A percentile compares a stretch with the other conserved stretches of the same genome.
phyloP scores from a whole-genome alignment of 306 rosid species.

The Prunus dulcis region DNA sequence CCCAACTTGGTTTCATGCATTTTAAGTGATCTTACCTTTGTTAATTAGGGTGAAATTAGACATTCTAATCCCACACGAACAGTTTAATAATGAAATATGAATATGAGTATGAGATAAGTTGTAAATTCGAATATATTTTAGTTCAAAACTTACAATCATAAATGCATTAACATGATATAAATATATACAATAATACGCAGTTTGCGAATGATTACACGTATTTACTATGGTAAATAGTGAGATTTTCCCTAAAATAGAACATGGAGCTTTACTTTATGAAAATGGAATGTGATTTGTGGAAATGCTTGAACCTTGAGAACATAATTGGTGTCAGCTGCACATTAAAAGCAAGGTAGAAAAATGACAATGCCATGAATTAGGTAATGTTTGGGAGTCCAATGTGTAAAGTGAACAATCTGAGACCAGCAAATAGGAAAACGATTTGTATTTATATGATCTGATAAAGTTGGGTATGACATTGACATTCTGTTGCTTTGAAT shows the following conservation, averaged over 20 bases:
- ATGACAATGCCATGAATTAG: constrained; percentile 6
- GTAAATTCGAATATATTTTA: not conserved
- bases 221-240: not conserved
- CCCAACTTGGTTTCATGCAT: not conserved
- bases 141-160: not conserved
- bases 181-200: not conserved
- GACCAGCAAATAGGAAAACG: constrained; percentile 8
- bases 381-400: constrained; percentile 4
- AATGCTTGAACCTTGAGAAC: constrained; percentile 26
- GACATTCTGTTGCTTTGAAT: constrained; percentile 31
- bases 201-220: not conserved
- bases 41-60: not conserved
- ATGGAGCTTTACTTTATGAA: constrained; percentile 11
- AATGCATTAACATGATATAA: not conserved
- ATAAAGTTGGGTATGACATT: constrained; percentile 29
- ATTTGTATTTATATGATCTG: constrained; percentile 4
- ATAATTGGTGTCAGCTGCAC: constrained; percentile 38
- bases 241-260: not conserved
- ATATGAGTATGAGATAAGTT: not conserved
- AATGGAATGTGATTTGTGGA: constrained; percentile 32
- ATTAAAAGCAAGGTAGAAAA: constrained; percentile 22
- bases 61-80: not conserved
- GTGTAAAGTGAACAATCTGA: constrained; percentile 14
- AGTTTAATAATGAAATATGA: not conserved
- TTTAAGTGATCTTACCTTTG: constrained; percentile 17